Evolutionary conservation across 2,329 filamentous ascomycete genomes (phyloP).

Genomic region (Thielaviopsis populi): DNA sequence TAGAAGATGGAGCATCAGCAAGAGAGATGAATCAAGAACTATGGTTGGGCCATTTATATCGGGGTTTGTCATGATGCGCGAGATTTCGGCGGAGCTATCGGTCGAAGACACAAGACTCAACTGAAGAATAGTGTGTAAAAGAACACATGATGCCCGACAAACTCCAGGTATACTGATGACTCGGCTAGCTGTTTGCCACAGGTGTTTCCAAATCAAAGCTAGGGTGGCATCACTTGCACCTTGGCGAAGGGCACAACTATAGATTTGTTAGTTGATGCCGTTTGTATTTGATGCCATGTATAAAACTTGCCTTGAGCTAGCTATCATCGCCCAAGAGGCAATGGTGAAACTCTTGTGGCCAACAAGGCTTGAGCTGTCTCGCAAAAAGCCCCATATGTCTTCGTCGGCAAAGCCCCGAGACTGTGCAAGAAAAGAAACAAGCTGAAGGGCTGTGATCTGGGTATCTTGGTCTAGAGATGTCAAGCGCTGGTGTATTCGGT

Average conservation of each 20-base stretch:
- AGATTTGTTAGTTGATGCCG: conserved; percentile 18
- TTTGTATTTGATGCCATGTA: background rate
- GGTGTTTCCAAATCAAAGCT: conserved; percentile 46
- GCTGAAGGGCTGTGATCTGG: conserved; percentile 39
- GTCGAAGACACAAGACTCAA: conserved; percentile 52
- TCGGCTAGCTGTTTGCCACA: conserved; percentile 61
- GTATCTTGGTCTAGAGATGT: conserved; percentile 30
- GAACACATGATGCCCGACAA: conserved; percentile 61
- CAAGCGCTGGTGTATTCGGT: conserved; percentile 35
- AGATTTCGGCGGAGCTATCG: conserved; percentile 51
- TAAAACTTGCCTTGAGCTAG: conserved; percentile 53
- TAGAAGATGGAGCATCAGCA: conserved; percentile 56
- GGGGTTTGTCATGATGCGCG: conserved; percentile 57
- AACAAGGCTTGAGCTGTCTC: conserved; percentile 41
- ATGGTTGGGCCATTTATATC: conserved; percentile 68
- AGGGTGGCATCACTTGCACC: conserved; percentile 13
- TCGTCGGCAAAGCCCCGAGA: conserved; percentile 32
- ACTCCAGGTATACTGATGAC: conserved; percentile 54
- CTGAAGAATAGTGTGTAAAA: conserved; percentile 54
- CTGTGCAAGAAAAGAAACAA: conserved; percentile 42
- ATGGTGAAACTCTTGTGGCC: conserved; percentile 53
- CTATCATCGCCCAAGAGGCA: conserved; percentile 71
- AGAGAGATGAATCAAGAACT: conserved; percentile 64
- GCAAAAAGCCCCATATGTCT: conserved; percentile 40
- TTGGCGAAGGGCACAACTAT: conserved; percentile 23